These are phyloP conservation scores for Arthrinium phaeospermum DNA, from an alignment of 2,329 filamentous ascomycete genomes.

Conservation along the genomic window DNA sequence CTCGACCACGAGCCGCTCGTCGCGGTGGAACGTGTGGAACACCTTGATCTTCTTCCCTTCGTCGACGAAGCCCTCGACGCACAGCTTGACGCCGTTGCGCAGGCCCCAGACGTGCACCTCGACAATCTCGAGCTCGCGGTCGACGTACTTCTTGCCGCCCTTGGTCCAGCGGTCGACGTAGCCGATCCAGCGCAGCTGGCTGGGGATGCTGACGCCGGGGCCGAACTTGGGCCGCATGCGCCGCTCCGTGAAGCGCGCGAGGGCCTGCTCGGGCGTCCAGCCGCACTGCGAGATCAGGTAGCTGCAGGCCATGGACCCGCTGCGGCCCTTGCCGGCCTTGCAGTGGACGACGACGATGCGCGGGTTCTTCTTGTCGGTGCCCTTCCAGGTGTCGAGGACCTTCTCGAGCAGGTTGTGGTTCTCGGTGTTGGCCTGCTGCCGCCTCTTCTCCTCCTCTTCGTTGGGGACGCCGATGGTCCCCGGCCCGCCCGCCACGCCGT, in stretches of 20 bases:
- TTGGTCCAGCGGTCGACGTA: constrained; percentile 90
- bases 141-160: constrained; percentile 78
- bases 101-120: constrained; percentile 93
- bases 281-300: constrained; percentile 89
- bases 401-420: constrained; percentile 27
- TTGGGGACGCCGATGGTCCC: not conserved
- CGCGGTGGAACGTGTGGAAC: constrained; percentile 79
- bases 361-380: constrained; percentile 39
- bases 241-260: constrained; percentile 72
- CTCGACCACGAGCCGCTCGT: constrained; percentile 74
- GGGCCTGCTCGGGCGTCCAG: constrained; percentile 59
- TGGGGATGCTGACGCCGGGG: constrained; percentile 88
- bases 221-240: constrained; percentile 92
- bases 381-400: constrained; percentile 38
- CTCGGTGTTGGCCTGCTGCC: constrained; percentile 13
- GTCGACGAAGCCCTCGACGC: constrained; percentile 85
- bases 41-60: constrained; percentile 85
- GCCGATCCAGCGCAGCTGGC: constrained; percentile 83
- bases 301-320: constrained; percentile 84
- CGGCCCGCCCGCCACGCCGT: constrained; percentile 27
- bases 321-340: constrained; percentile 94
- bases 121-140: constrained; percentile 81
- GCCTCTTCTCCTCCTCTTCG: constrained; percentile 27
- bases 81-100: constrained; percentile 84
- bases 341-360: constrained; percentile 92